Percentiles rank a stretch among this genome's conserved stretches.
Evolutionary conservation across 148 eudicot genomes (phyloP).

Genomic region (Rhododendron williamsianum): DNA sequence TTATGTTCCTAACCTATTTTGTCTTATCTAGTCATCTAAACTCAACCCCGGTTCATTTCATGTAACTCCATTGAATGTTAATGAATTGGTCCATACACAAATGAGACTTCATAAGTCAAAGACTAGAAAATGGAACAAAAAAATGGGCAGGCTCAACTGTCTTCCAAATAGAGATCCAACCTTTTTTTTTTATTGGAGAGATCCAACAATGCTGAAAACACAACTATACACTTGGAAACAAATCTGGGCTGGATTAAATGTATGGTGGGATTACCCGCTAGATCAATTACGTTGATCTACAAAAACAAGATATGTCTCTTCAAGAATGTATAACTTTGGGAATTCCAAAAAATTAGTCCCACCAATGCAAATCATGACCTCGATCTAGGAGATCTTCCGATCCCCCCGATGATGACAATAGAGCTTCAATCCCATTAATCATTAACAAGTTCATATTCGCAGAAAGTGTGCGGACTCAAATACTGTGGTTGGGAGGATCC

Average conservation of each 20-base stretch:
- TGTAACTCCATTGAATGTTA: not conserved
- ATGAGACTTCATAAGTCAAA: not conserved
- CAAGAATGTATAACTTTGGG: not conserved
- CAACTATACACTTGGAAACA: not conserved
- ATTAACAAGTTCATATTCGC: not conserved
- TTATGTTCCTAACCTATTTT: not conserved
- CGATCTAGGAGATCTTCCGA: not conserved
- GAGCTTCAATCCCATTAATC: not conserved
- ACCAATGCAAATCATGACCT: not conserved
- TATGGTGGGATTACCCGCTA: not conserved
- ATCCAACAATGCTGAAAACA: not conserved
- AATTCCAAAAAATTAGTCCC: not conserved
- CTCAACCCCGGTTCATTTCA: not conserved
- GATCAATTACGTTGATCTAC: not conserved
- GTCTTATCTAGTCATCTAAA: not conserved
- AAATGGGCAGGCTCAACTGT: not conserved
- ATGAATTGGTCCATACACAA: not conserved
- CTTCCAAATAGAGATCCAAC: not conserved
- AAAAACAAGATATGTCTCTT: not conserved
- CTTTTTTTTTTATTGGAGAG: not conserved
- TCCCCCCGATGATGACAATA: not conserved
- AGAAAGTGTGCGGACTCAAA: too few relatives aligned
- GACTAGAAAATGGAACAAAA: not conserved
- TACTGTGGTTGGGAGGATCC: too few relatives aligned
- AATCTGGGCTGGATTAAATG: not conserved